These are phyloP conservation scores for Oryza australiensis DNA, from an alignment of 176 grass and related monocot species.

Conservation along the genomic window DNA sequence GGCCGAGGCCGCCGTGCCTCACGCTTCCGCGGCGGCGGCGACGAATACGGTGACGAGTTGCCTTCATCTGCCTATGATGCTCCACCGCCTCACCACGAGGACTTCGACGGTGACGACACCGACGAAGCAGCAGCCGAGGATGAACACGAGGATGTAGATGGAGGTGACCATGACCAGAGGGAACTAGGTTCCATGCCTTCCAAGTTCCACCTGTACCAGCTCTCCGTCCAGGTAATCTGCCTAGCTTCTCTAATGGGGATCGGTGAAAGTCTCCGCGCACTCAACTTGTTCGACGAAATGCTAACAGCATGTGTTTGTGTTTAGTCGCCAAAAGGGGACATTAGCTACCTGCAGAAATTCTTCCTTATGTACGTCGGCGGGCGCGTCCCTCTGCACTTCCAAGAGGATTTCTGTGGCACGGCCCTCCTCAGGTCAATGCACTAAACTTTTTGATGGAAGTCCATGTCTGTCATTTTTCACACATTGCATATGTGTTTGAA, in stretches of 20 bases:
- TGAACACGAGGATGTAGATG: slow-evolving; percentile 40
- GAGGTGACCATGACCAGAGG: slow-evolving; percentile 4
- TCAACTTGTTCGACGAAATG: slow-evolving; percentile 36
- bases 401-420: slow-evolving; percentile 96
- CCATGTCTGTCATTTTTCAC: slow-evolving; percentile 7
- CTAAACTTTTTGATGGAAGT: not conserved
- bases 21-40: slow-evolving; percentile 26
- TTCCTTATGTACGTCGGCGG: slow-evolving; percentile 88
- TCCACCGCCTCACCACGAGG: slow-evolving; percentile 14
- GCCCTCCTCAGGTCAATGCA: slow-evolving; percentile 75
- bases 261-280: not conserved
- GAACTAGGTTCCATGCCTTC: slow-evolving; percentile 40
- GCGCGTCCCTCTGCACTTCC: slow-evolving; percentile 67
- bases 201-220: slow-evolving; percentile 88
- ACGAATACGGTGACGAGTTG: slow-evolving; percentile 33
- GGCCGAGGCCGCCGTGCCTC: slow-evolving; percentile 37
- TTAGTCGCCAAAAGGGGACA: slow-evolving; percentile 88
- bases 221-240: slow-evolving; percentile 71
- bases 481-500: not conserved
- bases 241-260: not conserved
- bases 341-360: slow-evolving; percentile 87
- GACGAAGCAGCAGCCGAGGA: slow-evolving; percentile 30
- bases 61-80: slow-evolving; percentile 63
- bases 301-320: not conserved
- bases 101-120: slow-evolving; percentile 33